Conservation (phyloP, 78 protist genomes). For the Carpediemonas membranifera region DNA sequence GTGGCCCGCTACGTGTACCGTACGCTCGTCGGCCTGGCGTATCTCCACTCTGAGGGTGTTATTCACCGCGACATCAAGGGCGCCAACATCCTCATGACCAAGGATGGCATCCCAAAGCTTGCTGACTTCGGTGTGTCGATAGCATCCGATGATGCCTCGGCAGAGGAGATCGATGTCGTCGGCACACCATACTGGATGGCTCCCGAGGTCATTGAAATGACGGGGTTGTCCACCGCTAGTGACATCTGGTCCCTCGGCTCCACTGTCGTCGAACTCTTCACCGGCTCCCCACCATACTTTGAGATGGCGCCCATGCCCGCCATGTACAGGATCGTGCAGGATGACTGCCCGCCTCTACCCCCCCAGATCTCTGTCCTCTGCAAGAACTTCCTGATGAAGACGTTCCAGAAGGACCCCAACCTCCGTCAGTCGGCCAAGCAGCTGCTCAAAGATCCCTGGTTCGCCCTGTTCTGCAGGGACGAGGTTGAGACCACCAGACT, state of each 20-base stretch:
- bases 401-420: background rate
- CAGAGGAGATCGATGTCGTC: constrained; percentile 20
- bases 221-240: background rate
- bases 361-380: background rate
- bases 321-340: background rate
- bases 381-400: background rate
- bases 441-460: background rate
- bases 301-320: constrained; percentile 13
- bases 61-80: constrained; percentile 17
- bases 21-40: background rate
- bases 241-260: constrained; percentile 25
- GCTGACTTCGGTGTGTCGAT: constrained; percentile 15
- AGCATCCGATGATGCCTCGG: background rate
- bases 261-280: constrained; percentile 13
- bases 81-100: constrained; percentile 5
- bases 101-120: constrained; percentile 7
- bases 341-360: constrained; percentile 1
- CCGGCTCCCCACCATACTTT: constrained; percentile 38
- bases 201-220: constrained; percentile 54
- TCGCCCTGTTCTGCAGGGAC: too few relatives aligned
- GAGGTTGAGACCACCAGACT: too few relatives aligned
- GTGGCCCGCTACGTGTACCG: background rate
- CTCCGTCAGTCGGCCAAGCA: constrained; percentile 3
- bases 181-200: constrained; percentile 83
- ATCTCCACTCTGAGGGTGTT: background rate